A percentile compares a stretch with the other conserved stretches of the same genome.
phyloP scores from a whole-genome alignment of 1,139 yeast genomes.

The Kazachstania sp. region DNA sequence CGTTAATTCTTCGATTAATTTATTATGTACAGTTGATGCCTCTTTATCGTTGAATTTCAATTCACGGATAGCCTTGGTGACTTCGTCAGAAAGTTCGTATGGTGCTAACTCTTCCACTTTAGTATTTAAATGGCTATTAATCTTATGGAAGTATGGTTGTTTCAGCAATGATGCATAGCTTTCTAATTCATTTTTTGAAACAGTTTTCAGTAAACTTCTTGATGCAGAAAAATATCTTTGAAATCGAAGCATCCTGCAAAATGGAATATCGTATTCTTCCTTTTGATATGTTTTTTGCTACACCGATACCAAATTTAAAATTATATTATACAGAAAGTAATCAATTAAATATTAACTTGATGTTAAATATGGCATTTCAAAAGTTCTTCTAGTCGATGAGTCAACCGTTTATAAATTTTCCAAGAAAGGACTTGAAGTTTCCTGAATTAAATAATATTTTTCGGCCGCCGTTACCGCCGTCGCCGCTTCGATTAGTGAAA shows the following conservation, averaged over 20 bases:
- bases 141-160: slow-evolving; percentile 15
- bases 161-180: slow-evolving; percentile 9
- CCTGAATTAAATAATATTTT: no score
- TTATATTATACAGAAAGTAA: no score
- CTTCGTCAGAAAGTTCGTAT: slow-evolving; percentile 15
- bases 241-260: neutral
- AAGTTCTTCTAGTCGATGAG: no score
- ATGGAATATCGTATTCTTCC: neutral
- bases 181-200: slow-evolving; percentile 2
- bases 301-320: no score
- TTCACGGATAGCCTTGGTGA: slow-evolving; percentile 10
- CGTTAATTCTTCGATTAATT: slow-evolving; percentile 23
- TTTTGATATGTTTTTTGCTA: neutral
- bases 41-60: slow-evolving; percentile 9
- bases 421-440: no score
- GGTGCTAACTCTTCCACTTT: slow-evolving; percentile 10
- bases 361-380: no score
- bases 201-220: slow-evolving; percentile 1
- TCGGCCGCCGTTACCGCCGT: no score
- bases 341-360: no score
- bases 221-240: slow-evolving; percentile 6
- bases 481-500: no score
- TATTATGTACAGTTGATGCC: slow-evolving; percentile 19
- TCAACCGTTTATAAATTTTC: no score
- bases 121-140: slow-evolving; percentile 10